phyloP scores from a whole-genome alignment of 2,329 filamentous ascomycete species.

The Lachnellula arida region DNA sequence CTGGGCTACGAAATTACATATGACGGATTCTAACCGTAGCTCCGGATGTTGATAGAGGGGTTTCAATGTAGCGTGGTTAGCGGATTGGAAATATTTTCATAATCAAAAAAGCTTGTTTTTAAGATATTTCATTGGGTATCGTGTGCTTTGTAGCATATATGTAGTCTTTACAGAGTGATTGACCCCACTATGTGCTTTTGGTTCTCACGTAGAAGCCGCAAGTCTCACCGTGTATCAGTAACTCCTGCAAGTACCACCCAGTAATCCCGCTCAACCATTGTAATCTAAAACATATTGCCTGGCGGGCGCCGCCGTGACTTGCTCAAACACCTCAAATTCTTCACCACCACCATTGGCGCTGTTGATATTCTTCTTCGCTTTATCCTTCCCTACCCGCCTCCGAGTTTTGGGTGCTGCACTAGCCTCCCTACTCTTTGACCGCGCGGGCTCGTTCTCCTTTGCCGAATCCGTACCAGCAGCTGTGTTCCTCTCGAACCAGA shows the following conservation, averaged over 20 bases:
- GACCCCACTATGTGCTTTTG: not conserved
- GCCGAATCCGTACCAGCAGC: slow-evolving; percentile 10
- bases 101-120: not conserved
- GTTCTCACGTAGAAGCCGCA: not conserved
- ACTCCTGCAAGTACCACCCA: too few species aligned
- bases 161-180: not conserved
- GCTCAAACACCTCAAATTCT: slow-evolving; percentile 26
- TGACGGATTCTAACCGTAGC: too few species aligned
- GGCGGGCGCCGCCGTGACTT: not conserved
- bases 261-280: not conserved
- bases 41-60: not conserved
- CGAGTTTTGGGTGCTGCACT: slow-evolving; percentile 15
- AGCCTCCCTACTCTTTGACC: slow-evolving; percentile 12
- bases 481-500: slow-evolving; percentile 1
- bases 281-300: not conserved
- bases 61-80: not conserved
- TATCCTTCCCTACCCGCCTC: slow-evolving; percentile 16
- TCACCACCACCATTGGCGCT: slow-evolving; percentile 27
- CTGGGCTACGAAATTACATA: not conserved
- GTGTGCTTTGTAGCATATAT: not conserved
- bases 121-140: not conserved
- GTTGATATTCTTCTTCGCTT: slow-evolving; percentile 26
- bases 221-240: too few species aligned
- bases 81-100: too few species aligned
- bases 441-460: slow-evolving; percentile 19